Evolutionary conservation across 768 basidiomycete species (phyloP), one percentile per base, ranked within the genome.

Genomic region (Leccinum boreale): DNA sequence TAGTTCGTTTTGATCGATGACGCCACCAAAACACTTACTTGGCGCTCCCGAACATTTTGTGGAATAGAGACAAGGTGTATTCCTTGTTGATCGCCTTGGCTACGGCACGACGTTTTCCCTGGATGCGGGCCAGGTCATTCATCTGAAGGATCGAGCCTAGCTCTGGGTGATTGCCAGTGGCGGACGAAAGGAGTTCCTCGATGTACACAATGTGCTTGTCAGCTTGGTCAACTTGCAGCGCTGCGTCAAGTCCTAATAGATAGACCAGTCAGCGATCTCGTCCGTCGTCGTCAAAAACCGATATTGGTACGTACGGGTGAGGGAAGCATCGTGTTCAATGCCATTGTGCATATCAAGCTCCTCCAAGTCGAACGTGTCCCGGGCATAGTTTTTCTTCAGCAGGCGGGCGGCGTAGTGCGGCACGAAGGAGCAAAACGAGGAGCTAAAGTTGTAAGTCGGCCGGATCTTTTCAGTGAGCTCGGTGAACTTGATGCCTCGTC

Each of bases 261-360:
- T 39, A n/a, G 36, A 35, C 33, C 9, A 3, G 21, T 55, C 39
- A 58, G 49, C 48, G 50, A n/a, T 50, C 17, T 17, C 9, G 44
- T 21, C 19, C 10, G 9, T 19, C 44, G 9, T 6, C 44, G 9
- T 6, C 19, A 5, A 19, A 44, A 10, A 12, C 11, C 19, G 2
- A 21, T 9, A 21, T 12, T 12, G n/a, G 21, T 35, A 57, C 71
- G 33, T 46, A 74, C 73, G 74, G 28, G 71, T 73, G 19, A 74
- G 62, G 8, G 74, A 75, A 5, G 46, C 73, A 1, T 73, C 72
- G 3, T 73, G 74, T 44, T 73, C 76, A 21, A 76, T 76, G 6
- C 85, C 84, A 58, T 90, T 90, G 69, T 92, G 90, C 12, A 87
- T 66, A 65, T 82, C 82, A 44, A 92, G 76, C 33, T 92, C 89